Evolutionary conservation across 805 yeast species (phyloP).

Genomic region (Blastobotrys parvus): DNA sequence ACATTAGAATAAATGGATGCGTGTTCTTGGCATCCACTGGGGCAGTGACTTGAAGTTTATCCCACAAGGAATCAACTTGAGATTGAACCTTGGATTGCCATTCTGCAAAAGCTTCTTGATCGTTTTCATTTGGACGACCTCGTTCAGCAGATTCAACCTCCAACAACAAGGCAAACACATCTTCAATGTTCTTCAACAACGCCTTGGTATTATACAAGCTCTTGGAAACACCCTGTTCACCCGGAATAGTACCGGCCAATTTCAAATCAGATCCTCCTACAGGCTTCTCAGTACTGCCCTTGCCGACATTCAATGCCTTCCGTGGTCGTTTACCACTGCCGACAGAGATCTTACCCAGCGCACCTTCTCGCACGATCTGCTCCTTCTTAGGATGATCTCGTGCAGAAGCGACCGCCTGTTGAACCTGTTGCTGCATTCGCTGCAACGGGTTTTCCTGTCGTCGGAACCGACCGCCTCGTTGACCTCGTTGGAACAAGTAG

Average conservation of each 20-base stretch:
- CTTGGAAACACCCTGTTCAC: slow-evolving; percentile 17
- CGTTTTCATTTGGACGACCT: slow-evolving; percentile 36
- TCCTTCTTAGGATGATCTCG: slow-evolving; percentile 68
- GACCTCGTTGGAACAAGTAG: slow-evolving; percentile 84
- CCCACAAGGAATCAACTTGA: slow-evolving; percentile 50
- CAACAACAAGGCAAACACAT: slow-evolving; percentile 66
- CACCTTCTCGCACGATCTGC: slow-evolving; percentile 68
- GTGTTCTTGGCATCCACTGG: slow-evolving; percentile 46
- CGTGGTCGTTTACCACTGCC: slow-evolving; percentile 81
- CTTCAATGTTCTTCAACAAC: slow-evolving; percentile 64
- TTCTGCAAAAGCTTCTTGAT: slow-evolving; percentile 19
- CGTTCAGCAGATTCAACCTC: slow-evolving; percentile 70
- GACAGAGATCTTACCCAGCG: slow-evolving; percentile 76
- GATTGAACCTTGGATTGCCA: slow-evolving; percentile 28
- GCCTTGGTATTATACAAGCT: slow-evolving; percentile 32
- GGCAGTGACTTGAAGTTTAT: slow-evolving; percentile 64
- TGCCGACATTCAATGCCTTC: slow-evolving; percentile 55
- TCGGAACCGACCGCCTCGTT: slow-evolving; percentile 44
- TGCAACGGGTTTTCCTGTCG: slow-evolving; percentile 71
- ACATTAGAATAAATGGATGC: slow-evolving; percentile 75
- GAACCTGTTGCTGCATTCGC: slow-evolving; percentile 97
- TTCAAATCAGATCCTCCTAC: not conserved
- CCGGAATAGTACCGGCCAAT: not conserved
- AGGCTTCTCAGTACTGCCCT: not conserved
- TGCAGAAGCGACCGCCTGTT: slow-evolving; percentile 91